Conservation (phyloP, 192 early-diverging fungal genomes). For the Coemansia guatemalensis region DNA sequence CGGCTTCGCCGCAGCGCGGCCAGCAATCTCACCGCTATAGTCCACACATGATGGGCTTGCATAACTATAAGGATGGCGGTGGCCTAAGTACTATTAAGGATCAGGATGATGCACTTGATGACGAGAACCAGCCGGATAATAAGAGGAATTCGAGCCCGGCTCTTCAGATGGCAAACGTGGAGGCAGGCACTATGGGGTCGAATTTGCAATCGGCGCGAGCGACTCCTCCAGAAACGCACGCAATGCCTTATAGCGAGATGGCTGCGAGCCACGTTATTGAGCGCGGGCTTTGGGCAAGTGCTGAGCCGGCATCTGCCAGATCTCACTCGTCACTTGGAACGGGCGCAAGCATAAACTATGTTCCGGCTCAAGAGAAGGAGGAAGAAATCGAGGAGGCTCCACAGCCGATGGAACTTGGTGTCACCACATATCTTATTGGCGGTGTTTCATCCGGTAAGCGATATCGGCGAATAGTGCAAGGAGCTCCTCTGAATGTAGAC, state of each 20-base stretch:
- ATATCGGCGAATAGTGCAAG: conserved; percentile 23
- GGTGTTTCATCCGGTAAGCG: conserved; percentile 45
- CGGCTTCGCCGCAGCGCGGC: conserved; percentile 37
- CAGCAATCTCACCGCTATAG: conserved; percentile 33
- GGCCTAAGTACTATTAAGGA: conserved; percentile 29
- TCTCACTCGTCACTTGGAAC: conserved; percentile 52
- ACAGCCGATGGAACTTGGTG: conserved; percentile 49
- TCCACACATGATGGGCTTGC: conserved; percentile 35
- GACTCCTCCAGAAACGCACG: background rate
- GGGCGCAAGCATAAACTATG: conserved; percentile 19
- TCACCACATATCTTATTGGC: conserved; percentile 51
- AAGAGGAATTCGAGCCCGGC: conserved; percentile 7
- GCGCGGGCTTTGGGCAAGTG: conserved; percentile 26
- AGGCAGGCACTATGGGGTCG: background rate
- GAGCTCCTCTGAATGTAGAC: conserved; percentile 2
- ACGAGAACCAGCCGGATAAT: conserved; percentile 1
- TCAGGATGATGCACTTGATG: conserved; percentile 21
- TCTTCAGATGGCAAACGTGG: background rate
- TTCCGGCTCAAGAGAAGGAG: conserved; percentile 25
- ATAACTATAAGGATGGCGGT: conserved; percentile 36
- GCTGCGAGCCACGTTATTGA: conserved; percentile 4
- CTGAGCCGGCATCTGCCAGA: conserved; percentile 34
- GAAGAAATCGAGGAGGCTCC: conserved; percentile 55
- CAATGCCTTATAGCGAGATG: conserved; percentile 21
- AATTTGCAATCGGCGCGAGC: background rate